phyloP scores from a whole-genome alignment of 495 filamentous ascomycete genomes.

The Penicillium tannophilum region DNA sequence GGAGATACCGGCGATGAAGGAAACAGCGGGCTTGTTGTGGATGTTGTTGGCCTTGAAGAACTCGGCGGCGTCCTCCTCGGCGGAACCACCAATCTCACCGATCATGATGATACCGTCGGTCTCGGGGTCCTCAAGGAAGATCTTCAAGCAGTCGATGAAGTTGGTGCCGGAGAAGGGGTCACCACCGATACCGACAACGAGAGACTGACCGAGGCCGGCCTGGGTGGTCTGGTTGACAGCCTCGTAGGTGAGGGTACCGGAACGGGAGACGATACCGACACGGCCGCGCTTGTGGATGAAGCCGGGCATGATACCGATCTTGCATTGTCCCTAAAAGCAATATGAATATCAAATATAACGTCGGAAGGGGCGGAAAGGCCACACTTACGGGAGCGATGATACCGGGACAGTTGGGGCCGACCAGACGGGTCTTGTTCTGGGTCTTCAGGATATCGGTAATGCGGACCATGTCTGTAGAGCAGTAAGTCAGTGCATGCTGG shows the following conservation, averaged over 20 bases:
- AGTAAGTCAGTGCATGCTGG: slow-evolving; percentile 26
- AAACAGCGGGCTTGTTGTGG: slow-evolving; percentile 91
- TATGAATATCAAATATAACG: slow-evolving; percentile 13
- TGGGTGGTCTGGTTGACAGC: slow-evolving; percentile 99
- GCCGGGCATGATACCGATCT: slow-evolving; percentile 99
- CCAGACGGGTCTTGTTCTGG: slow-evolving; percentile 92
- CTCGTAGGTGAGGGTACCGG: slow-evolving; percentile 98
- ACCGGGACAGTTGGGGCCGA: slow-evolving; percentile 98
- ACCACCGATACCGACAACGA: slow-evolving; percentile 97
- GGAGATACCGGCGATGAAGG: slow-evolving; percentile 98
- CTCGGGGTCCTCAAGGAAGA: slow-evolving; percentile 94
- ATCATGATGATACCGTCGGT: slow-evolving; percentile 99
- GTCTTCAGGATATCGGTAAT: slow-evolving; percentile 98
- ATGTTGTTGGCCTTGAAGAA: slow-evolving; percentile 92
- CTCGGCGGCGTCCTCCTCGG: slow-evolving; percentile 96
- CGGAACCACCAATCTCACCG: slow-evolving; percentile 96
- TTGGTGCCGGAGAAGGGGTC: slow-evolving; percentile 99
- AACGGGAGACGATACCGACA: slow-evolving; percentile 97
- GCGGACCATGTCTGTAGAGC: slow-evolving; percentile 85
- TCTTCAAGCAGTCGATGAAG: slow-evolving; percentile 98
- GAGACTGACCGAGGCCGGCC: slow-evolving; percentile 93
- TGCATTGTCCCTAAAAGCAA: slow-evolving; percentile 82
- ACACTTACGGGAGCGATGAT: slow-evolving; percentile 82
- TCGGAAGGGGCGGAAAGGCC: background rate
- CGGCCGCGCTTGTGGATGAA: slow-evolving; percentile 99